phyloP scores from a whole-genome alignment of 2,329 filamentous ascomycete species.

The Davidsoniella eucalypti region DNA sequence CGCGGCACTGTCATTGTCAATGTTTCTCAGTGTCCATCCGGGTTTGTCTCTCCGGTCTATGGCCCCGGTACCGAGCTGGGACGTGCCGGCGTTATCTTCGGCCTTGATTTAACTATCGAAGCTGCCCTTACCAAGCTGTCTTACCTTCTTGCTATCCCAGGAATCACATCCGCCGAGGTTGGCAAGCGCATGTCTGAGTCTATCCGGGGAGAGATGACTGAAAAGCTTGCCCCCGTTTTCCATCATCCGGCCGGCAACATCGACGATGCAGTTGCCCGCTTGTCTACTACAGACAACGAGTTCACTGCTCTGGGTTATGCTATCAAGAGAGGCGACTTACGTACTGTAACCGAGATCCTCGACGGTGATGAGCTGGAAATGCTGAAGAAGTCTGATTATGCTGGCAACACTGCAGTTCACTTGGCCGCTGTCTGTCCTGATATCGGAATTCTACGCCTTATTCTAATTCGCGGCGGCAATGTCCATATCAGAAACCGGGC shows the following conservation, averaged over 20 bases:
- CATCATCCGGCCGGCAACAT: slow-evolving; percentile 49
- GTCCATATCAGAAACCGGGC: slow-evolving; percentile 49
- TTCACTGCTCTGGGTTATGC: slow-evolving; percentile 68
- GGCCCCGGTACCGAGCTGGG: slow-evolving; percentile 63
- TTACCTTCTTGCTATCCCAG: slow-evolving; percentile 58
- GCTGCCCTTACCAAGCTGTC: slow-evolving; percentile 82
- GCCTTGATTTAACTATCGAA: slow-evolving; percentile 77
- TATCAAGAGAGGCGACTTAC: slow-evolving; percentile 54
- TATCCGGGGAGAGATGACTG: slow-evolving; percentile 73
- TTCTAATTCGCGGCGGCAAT: slow-evolving; percentile 45
- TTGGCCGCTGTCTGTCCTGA: slow-evolving; percentile 39
- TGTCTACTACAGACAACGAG: slow-evolving; percentile 40
- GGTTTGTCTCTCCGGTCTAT: slow-evolving; percentile 63
- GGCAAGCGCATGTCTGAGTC: slow-evolving; percentile 55
- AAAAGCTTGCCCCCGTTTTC: slow-evolving; percentile 55
- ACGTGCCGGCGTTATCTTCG: slow-evolving; percentile 72
- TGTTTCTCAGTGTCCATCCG: slow-evolving; percentile 72
- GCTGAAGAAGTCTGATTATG: slow-evolving; percentile 62
- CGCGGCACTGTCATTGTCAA: slow-evolving; percentile 78
- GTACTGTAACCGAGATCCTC: slow-evolving; percentile 49
- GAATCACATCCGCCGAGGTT: slow-evolving; percentile 48
- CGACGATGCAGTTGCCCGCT: slow-evolving; percentile 25
- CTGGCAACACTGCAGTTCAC: slow-evolving; percentile 56
- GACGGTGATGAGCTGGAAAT: slow-evolving; percentile 47
- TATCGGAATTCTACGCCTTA: slow-evolving; percentile 37